These are phyloP conservation scores for Mucor lusitanicus DNA, from an alignment of 371 early-diverging fungal species.

Conservation along the genomic window DNA sequence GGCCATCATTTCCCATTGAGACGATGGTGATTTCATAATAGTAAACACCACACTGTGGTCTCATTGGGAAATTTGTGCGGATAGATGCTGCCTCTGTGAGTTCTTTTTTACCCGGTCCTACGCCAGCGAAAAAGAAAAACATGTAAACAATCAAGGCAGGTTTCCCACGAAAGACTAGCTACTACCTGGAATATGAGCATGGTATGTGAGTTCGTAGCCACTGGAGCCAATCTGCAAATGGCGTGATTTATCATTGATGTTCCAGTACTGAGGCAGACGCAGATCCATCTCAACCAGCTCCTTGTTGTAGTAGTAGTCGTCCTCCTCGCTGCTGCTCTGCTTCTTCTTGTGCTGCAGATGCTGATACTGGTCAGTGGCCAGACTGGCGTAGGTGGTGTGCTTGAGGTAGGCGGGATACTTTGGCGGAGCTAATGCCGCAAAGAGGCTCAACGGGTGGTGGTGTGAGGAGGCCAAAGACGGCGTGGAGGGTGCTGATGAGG, in stretches of 20 bases:
- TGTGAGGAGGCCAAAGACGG: too few relatives aligned
- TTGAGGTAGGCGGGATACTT: constrained; percentile 41
- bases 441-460: background rate
- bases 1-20: constrained; percentile 84
- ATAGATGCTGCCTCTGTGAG: constrained; percentile 74
- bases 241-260: constrained; percentile 53
- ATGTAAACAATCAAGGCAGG: constrained; percentile 10
- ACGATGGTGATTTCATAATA: constrained; percentile 88
- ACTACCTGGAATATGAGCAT: constrained; percentile 55
- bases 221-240: constrained; percentile 51
- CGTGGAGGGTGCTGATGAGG: background rate
- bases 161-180: constrained; percentile 4
- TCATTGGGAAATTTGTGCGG: constrained; percentile 80
- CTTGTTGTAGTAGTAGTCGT: background rate
- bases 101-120: constrained; percentile 79
- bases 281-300: constrained; percentile 25
- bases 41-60: constrained; percentile 82
- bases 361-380: constrained; percentile 38
- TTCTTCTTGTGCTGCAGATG: background rate
- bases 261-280: constrained; percentile 66
- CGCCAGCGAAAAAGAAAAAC: constrained; percentile 13
- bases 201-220: constrained; percentile 46
- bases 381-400: constrained; percentile 33
- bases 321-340: constrained; percentile 6
- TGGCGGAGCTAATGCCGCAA: constrained; percentile 22